Base-by-base conservation (phyloP, 2,329 filamentous ascomycete genomes). In the Ceratocystis smalleyi region DNA sequence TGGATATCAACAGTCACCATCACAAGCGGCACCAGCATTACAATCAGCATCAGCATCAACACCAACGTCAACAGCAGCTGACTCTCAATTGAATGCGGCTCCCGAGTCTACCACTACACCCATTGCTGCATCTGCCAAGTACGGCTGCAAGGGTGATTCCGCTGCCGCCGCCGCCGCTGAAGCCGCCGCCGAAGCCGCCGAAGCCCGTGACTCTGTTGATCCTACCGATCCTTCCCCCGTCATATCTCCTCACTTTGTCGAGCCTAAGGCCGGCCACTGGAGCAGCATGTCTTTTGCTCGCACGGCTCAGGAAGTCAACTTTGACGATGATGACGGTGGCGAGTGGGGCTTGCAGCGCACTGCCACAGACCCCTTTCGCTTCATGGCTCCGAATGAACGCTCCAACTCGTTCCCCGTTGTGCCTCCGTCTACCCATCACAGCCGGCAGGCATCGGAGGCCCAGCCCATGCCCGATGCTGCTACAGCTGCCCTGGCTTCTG, bases 361-460 rank as follows among this genome's bases (percentile, higher is more conserved):
- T 35, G 77, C 81, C 62, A 78, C 78, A 1, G 81, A 86, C 65
- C 79, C 79, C 2, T 85, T 83, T 73, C 80, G 79, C 66, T 81
- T 82, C 68, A 82, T 86, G 80, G 74, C 80, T 7, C 75, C 78
- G 2, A 78, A 74, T 61, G 79, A 83, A 64, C 76, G 81, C 69
- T 81, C 82, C 49, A 86, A 86, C 70, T 86, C 83, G 0, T 86
- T 86, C 67, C 83, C 84, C 1, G 72, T 73, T 10, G 81, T 85
- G 0, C 80, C 82, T 10, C 66, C 66, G 24, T 64, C 64, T 27
- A n/a, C 65, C 45, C 60, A 43, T 35, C 45, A 62, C 43, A 61
- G 30, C 6, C 19, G 55, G 30, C 57, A 54, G 45, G 59, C 63
- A 19, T 32, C 24, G 40, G 27, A 55, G 54, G 47, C 47, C 30